Evolutionary conservation across 805 yeast species (phyloP), one percentile per base, ranked within the genome.

Genomic region (Tanozyma kutaoensis): DNA sequence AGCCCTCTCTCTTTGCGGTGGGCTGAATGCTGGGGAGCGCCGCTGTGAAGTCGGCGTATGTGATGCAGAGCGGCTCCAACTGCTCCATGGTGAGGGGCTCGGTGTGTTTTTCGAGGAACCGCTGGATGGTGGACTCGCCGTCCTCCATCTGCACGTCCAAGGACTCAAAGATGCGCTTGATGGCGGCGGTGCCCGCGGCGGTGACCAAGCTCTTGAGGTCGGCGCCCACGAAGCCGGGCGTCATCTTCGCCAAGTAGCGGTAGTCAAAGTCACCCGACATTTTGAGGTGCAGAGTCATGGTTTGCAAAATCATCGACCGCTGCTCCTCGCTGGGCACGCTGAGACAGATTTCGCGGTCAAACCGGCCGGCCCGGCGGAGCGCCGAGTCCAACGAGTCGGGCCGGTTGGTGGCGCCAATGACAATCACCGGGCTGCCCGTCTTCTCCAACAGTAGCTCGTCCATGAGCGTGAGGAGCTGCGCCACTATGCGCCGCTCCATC

Each of bases 171-270:
- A 91, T 86, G 38, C 98, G 66, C 46, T 88, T 86, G 35, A 91
- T 86, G 1, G 97, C 95, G 36, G 81, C 69, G 12, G 85, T 79
- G 31, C 97, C 97, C 0, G 98, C 95, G 3, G 95, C 95, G 0
- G 95, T 74, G 1, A 82, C 93, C 31, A 91, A 63, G 10, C 97
- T 93, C 43, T 85, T 84, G 38, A 91, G 64, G 59, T 91, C 98
- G 2, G 98, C 98, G 28, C 97, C 98, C 5, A 91, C 98, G 51
- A 74, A 91, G 11, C 98, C 98, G 0, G 98, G 96, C 0, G 98
- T 91, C 58, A 81, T 58, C 45, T 86, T 86, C 2, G 97, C 95
- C 27, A 91, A 59, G 33, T 68, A 66, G 24, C 54, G 44, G 47
- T 72, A 81, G 39, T 86, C 84, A 37, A 88, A 70, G 3, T 81